Evolutionary conservation across 805 yeast species (phyloP).

Genomic region (Kurtzmaniella cleridarum): DNA sequence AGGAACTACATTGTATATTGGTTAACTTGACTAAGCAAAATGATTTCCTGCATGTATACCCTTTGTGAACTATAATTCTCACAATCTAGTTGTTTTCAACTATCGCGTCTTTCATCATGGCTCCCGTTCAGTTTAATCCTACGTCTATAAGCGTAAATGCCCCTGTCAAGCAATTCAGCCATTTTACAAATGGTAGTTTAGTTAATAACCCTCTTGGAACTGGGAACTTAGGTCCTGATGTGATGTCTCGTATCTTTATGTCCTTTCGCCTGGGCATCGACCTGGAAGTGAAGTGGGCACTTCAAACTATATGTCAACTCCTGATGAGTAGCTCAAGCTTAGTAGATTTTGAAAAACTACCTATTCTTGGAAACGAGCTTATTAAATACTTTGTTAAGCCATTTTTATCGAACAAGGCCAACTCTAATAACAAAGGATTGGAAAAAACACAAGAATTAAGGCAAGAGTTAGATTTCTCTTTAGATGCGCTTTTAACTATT

Average conservation of each 20-base stretch:
- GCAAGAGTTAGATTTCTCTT: constrained; percentile 5
- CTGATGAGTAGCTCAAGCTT: constrained; percentile 47
- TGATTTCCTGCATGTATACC: too few relatives aligned
- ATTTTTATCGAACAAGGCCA: constrained; percentile 14
- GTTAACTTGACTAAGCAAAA: too few relatives aligned
- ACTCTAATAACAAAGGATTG: constrained; percentile 16
- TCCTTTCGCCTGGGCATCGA: constrained; percentile 61
- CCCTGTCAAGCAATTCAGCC: too few relatives aligned
- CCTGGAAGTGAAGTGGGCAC: constrained; percentile 68
- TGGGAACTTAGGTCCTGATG: constrained; percentile 53
- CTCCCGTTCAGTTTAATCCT: too few relatives aligned
- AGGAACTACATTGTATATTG: too few relatives aligned
- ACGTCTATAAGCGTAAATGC: too few relatives aligned
- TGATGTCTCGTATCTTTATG: constrained; percentile 61
- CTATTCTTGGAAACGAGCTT: constrained; percentile 38
- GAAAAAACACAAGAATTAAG: constrained; percentile 8
- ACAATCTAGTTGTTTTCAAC: too few relatives aligned
- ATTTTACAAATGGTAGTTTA: neutral
- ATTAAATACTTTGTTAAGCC: constrained; percentile 33
- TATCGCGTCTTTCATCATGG: too few relatives aligned
- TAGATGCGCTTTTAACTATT: constrained; percentile 56
- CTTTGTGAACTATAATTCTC: too few relatives aligned
- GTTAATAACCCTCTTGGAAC: constrained; percentile 12
- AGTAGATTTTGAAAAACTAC: constrained; percentile 40
- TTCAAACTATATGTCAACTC: constrained; percentile 47